phyloP scores from a whole-genome alignment of 2,329 filamentous ascomycete species.

The Fusarium continuum region DNA sequence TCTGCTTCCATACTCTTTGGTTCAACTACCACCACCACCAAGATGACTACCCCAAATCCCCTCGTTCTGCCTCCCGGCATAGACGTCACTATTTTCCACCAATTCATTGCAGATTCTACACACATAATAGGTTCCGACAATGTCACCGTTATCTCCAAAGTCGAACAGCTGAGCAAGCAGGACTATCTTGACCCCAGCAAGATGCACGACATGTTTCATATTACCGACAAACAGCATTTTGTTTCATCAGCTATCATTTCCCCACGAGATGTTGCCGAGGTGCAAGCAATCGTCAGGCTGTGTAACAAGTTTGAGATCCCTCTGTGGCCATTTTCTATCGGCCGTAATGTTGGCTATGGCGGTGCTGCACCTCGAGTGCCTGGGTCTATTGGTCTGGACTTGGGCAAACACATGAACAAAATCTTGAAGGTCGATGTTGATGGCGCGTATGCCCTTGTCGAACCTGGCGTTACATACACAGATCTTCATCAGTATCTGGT shows the following conservation, averaged over 20 bases:
- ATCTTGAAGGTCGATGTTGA: conserved; percentile 28
- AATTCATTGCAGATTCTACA: conserved; percentile 10
- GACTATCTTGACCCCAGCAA: conserved; percentile 33
- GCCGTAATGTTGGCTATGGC: conserved; percentile 30
- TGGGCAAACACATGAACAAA: conserved; percentile 33
- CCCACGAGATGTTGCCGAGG: conserved; percentile 23
- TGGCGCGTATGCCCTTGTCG: conserved; percentile 24
- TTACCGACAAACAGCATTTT: conserved; percentile 26
- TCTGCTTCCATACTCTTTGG: too few relatives aligned
- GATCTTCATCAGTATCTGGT: conserved; percentile 30
- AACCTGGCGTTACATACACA: conserved; percentile 24
- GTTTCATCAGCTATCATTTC: conserved; percentile 27
- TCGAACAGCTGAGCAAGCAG: conserved; percentile 5
- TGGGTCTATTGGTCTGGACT: conserved; percentile 12
- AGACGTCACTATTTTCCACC: not conserved
- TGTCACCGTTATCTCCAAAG: conserved; percentile 11
- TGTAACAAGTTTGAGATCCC: conserved; percentile 33
- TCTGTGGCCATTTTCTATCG: conserved; percentile 33
- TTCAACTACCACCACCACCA: too few relatives aligned
- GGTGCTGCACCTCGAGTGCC: conserved; percentile 29
- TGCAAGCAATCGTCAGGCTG: conserved; percentile 16
- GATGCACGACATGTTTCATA: conserved; percentile 33
- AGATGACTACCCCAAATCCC: not conserved
- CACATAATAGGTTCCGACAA: conserved; percentile 3
- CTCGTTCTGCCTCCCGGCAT: conserved; percentile 20